phyloP scores from a whole-genome alignment of 1,284 basidiomycete species.

The Peniophora sp. region DNA sequence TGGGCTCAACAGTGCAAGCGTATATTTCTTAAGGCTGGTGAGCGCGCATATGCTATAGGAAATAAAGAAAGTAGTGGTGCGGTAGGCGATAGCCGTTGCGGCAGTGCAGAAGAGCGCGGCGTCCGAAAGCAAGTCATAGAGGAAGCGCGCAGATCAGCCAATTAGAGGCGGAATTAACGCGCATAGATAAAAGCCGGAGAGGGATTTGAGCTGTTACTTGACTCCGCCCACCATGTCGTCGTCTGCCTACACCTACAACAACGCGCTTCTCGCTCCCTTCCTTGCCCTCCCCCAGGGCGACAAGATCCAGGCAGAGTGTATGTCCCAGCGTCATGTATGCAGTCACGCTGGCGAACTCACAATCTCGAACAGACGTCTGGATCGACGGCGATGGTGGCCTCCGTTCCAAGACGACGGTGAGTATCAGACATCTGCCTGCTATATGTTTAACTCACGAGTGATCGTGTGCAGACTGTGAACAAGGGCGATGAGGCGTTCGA shows the following conservation, averaged over 20 bases:
- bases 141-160: background rate
- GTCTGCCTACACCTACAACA: constrained; percentile 42
- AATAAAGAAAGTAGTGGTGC: no score
- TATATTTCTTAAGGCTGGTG: no score
- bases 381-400: constrained; percentile 89
- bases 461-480: constrained; percentile 58
- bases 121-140: no score
- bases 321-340: constrained; percentile 15
- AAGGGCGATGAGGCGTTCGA: constrained; percentile 82
- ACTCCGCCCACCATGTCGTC: constrained; percentile 12
- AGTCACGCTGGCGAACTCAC: constrained; percentile 6
- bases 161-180: background rate
- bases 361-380: constrained; percentile 72
- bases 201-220: constrained; percentile 9
- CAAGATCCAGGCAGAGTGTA: constrained; percentile 91
- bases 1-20: no score
- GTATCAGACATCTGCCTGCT: constrained; percentile 14
- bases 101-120: no score
- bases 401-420: constrained; percentile 88
- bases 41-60: no score
- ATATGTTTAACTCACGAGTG: constrained; percentile 3
- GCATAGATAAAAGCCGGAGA: no score
- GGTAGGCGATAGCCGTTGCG: no score
- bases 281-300: constrained; percentile 82
- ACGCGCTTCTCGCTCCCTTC: constrained; percentile 82